A percentile compares a stretch with the other conserved stretches of the same genome.
Evolutionary conservation across 768 basidiomycete genomes (phyloP).

Genomic region (Termitomyces sp.): DNA sequence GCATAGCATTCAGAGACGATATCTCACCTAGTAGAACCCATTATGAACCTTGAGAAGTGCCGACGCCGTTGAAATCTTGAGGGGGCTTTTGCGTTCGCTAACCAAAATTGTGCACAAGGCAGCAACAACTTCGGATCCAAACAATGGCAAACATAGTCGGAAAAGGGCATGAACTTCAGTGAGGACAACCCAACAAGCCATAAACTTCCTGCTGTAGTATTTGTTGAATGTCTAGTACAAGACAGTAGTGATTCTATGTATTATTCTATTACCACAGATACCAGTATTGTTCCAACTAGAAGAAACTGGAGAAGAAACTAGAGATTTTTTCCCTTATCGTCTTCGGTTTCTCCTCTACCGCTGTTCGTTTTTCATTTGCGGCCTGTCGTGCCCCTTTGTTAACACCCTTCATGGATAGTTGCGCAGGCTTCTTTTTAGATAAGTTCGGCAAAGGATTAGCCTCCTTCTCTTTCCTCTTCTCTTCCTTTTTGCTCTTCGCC

Average conservation of each 20-base stretch:
- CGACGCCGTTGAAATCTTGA: slow-evolving; percentile 42
- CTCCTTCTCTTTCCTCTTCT: background rate
- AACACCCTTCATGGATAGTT: background rate
- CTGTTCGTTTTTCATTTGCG: background rate
- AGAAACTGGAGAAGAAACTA: slow-evolving; percentile 11
- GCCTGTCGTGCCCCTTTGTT: background rate
- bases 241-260: background rate
- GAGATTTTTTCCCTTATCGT: slow-evolving; percentile 5
- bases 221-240: no score
- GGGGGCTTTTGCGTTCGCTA: slow-evolving; percentile 22
- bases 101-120: slow-evolving; percentile 21
- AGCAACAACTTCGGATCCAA: slow-evolving; percentile 24
- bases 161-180: background rate
- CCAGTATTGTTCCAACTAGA: background rate
- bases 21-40: slow-evolving; percentile 80
- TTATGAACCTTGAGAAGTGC: slow-evolving; percentile 51
- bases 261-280: background rate
- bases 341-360: background rate
- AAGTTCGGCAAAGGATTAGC: background rate
- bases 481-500: background rate
- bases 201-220: no score
- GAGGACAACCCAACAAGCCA: no score
- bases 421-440: background rate
- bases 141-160: slow-evolving; percentile 20
- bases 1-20: slow-evolving; percentile 15